phyloP scores from a whole-genome alignment of 116 monocot species.

The Trichopus zeylanicus region DNA sequence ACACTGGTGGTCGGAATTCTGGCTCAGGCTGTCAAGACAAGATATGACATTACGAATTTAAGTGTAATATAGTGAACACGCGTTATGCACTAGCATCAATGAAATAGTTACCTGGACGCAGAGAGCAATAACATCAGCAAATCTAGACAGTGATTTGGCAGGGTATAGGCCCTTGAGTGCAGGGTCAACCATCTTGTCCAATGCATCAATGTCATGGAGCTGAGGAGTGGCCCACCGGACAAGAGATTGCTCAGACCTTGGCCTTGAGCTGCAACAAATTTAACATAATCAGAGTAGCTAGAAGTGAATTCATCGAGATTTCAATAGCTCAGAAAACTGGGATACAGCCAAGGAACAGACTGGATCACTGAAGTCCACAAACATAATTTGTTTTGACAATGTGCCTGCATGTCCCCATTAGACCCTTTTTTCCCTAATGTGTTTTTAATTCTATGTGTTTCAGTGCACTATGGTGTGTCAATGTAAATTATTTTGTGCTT shows the following conservation, averaged over 20 bases:
- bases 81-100: too few relatives aligned
- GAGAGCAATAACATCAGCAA: slow-evolving; percentile 86
- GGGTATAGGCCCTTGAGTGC: slow-evolving; percentile 76
- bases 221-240: slow-evolving; percentile 89
- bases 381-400: too few relatives aligned
- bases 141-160: slow-evolving; percentile 85
- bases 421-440: too few relatives aligned
- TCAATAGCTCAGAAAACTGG: too few relatives aligned
- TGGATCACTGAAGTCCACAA: too few relatives aligned
- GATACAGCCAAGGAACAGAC: too few relatives aligned
- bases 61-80: too few relatives aligned
- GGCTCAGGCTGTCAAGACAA: slow-evolving; percentile 61
- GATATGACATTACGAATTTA: too few relatives aligned
- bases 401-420: too few relatives aligned
- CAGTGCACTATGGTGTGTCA: too few relatives aligned
- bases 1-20: slow-evolving; percentile 91
- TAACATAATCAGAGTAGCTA: not conserved
- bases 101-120: slow-evolving; percentile 77
- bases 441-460: too few relatives aligned
- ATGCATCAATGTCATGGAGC: slow-evolving; percentile 91
- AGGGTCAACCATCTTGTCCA: slow-evolving; percentile 94
- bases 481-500: too few relatives aligned
- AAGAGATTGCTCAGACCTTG: slow-evolving; percentile 72
- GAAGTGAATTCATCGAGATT: not conserved
- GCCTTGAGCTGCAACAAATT: slow-evolving; percentile 41